Conservation (phyloP, 2,329 filamentous ascomycete genomes). For the Curvularia sp. region DNA sequence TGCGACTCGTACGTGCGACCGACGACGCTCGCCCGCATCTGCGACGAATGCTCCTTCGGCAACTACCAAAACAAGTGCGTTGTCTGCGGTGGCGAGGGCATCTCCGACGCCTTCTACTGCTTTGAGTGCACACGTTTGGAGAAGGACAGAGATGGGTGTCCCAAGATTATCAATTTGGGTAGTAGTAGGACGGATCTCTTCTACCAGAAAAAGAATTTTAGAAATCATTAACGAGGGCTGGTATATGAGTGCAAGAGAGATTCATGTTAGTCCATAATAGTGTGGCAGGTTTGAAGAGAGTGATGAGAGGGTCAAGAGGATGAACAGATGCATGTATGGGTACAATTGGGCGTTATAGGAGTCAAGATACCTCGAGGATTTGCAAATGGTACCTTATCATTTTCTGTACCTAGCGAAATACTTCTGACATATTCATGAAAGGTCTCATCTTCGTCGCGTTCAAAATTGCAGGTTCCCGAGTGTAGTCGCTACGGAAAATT, state of each 20-base stretch:
- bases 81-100: constrained; percentile 96
- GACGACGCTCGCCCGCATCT: constrained; percentile 96
- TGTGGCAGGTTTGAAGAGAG: not conserved
- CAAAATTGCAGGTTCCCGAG: not conserved
- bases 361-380: constrained; percentile 3
- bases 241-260: not conserved
- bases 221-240: constrained; percentile 57
- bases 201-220: constrained; percentile 75
- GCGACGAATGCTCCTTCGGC: constrained; percentile 98
- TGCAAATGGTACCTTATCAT: not conserved
- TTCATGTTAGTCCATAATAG: not conserved
- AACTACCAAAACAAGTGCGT: constrained; percentile 99
- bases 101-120: constrained; percentile 98
- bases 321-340: not conserved
- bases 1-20: constrained; percentile 99
- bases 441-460: not conserved
- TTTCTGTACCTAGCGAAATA: not conserved
- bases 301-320: not conserved
- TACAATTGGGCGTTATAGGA: constrained; percentile 2
- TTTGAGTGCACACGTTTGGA: constrained; percentile 97
- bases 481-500: not conserved
- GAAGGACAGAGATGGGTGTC: constrained; percentile 96
- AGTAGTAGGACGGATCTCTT: constrained; percentile 93
- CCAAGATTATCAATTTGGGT: constrained; percentile 98
- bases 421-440: not conserved